Evolutionary conservation across 2,329 filamentous ascomycete species (phyloP), one percentile per base, ranked within the genome.

Genomic region (Fusarium penzigii): DNA sequence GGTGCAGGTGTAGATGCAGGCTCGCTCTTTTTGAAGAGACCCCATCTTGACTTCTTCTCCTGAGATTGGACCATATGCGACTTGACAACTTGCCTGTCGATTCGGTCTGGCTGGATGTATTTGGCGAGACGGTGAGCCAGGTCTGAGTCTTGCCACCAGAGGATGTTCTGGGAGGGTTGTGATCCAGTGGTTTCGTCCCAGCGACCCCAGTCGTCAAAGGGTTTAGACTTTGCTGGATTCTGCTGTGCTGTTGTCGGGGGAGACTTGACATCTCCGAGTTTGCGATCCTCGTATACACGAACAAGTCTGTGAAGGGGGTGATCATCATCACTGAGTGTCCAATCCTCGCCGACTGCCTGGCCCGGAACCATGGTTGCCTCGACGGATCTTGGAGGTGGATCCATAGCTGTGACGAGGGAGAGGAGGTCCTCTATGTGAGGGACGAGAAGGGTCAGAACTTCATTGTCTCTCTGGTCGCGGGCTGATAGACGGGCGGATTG

Each of bases 81-180:
- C 44, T 68, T 68, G 10, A 73, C 65, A 0, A 65, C 58, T n/a
- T 61, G 63, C 7, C 66, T 60, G 34, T 69, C 63, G 3, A 67
- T 34, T 2, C 44, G 29, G 11, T 68, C 57, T 1, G 78, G 77
- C 52, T 75, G 72, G 3, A 82, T 62, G 46, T 75, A 71, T 5
- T 57, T 66, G 11, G 78, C 78, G 11, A 82, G 62, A 1, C 79
- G 73, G 8, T 53, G 56, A 1, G 79, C 78, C 72, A 78, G 72
- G 2, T 62, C 65, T 50, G 77, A 77, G 43, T 82, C 76, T 2
- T 56, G 58, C 73, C 77, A 82, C 78, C 78, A 82, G 51, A 74
- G 70, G 3, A 56, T 41, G 8, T 53, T 52, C 3, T 44, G 34
- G 20, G 48, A 16, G 2, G 48, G 4, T 1, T 52, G 49, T 5